Evolutionary conservation across 305 asterid genomes (phyloP).

Genomic region (Stenogyne calaminthoides): DNA sequence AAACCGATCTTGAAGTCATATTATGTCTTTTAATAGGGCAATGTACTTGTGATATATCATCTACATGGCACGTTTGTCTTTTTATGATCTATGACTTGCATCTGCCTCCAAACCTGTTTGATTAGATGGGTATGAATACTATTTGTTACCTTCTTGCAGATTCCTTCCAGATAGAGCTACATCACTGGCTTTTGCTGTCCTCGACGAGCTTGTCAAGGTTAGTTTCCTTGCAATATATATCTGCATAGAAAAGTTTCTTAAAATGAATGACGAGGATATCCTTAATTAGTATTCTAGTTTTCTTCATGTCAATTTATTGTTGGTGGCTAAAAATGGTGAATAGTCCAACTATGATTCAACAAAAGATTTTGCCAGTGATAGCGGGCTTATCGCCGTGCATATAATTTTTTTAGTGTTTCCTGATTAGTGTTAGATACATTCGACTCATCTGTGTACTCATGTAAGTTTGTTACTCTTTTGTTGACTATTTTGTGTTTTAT

Average conservation of each 20-base stretch:
- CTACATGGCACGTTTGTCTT: not conserved
- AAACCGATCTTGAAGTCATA: not conserved
- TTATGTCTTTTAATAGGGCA: not conserved
- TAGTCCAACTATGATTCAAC: not conserved
- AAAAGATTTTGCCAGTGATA: not conserved
- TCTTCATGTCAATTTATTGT: not conserved
- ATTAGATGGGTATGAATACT: constrained; percentile 14
- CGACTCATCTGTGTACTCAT: not conserved
- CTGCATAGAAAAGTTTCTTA: not conserved
- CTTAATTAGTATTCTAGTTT: constrained; percentile 6
- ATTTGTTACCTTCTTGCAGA: constrained; percentile 49
- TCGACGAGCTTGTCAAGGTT: constrained; percentile 73
- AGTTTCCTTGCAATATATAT: constrained; percentile 25
- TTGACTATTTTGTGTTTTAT: constrained; percentile 25
- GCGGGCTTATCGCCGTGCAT: not conserved
- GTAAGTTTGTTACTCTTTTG: not conserved
- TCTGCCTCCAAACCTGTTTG: constrained; percentile 20
- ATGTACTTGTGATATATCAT: not conserved
- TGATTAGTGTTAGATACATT: not conserved
- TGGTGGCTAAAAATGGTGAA: constrained; percentile 7
- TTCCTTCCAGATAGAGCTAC: constrained; percentile 84
- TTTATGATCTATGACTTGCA: constrained; percentile 13
- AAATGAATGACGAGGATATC: not conserved
- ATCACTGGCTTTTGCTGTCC: constrained; percentile 69
- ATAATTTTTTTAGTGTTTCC: not conserved